A percentile compares a stretch with the other conserved stretches of the same genome.
These are phyloP conservation scores for Aspergillus sclerotialis DNA, from an alignment of 2,329 filamentous ascomycete species.

Conservation along the genomic window DNA sequence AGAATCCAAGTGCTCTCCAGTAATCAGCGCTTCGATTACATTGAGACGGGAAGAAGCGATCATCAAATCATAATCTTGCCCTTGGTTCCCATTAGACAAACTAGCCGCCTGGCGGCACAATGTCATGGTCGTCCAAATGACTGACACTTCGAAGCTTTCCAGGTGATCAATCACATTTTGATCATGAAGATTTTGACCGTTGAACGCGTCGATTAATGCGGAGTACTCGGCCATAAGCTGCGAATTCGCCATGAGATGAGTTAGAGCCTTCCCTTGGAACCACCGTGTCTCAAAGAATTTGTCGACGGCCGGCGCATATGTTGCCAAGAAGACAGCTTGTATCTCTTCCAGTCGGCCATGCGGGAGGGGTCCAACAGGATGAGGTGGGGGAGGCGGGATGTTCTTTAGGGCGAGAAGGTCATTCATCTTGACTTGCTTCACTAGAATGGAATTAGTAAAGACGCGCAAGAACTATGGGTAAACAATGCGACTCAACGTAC, in stretches of 20 bases:
- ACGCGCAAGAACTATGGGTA: conserved; percentile 1
- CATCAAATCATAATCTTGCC: conserved; percentile 50
- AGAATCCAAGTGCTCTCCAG: conserved; percentile 58
- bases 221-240: conserved; percentile 60
- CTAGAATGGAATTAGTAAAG: conserved; percentile 30
- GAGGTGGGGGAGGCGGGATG: conserved; percentile 50
- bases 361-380: conserved; percentile 41
- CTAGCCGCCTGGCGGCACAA: conserved; percentile 42
- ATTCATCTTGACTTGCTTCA: conserved; percentile 63
- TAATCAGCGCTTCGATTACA: conserved; percentile 69
- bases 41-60: conserved; percentile 65
- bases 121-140: conserved; percentile 54
- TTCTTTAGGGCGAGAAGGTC: conserved; percentile 63
- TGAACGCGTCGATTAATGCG: conserved; percentile 51
- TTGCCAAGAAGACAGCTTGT: conserved; percentile 63
- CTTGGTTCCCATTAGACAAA: conserved; percentile 27
- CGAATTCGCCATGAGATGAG: conserved; percentile 48
- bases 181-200: conserved; percentile 32
- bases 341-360: conserved; percentile 56
- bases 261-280: conserved; percentile 57
- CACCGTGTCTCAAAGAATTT: conserved; percentile 75
- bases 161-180: conserved; percentile 30
- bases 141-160: conserved; percentile 51
- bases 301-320: conserved; percentile 69
- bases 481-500: conserved; percentile 21